A percentile compares a stretch with the other conserved stretches of the same genome.
These are phyloP conservation scores for Xerocomellus dryophilus DNA, from an alignment of 768 basidiomycete species.

Conservation along the genomic window DNA sequence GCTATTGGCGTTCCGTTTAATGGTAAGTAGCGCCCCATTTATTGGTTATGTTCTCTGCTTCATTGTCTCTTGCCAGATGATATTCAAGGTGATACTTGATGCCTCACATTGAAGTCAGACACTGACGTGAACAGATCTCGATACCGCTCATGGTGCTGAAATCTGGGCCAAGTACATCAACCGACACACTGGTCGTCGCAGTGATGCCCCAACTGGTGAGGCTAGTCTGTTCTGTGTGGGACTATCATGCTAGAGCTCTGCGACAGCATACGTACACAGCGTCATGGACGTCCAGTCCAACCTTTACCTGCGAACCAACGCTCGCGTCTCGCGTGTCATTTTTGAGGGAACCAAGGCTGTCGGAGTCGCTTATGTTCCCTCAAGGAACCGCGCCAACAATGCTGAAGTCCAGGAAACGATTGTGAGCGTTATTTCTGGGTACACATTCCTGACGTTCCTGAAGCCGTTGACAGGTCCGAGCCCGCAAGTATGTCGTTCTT, in stretches of 20 bases:
- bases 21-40: constrained; percentile 38
- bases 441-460: background rate
- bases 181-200: constrained; percentile 66
- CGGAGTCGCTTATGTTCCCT: constrained; percentile 65
- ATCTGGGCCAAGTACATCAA: constrained; percentile 80
- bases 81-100: constrained; percentile 45
- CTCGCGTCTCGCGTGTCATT: constrained; percentile 65
- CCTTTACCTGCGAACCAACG: constrained; percentile 62
- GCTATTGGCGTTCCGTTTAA: constrained; percentile 61
- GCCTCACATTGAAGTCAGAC: background rate
- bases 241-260: background rate
- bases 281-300: constrained; percentile 68
- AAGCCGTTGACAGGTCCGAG: constrained; percentile 37
- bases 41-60: background rate
- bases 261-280: constrained; percentile 61
- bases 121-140: constrained; percentile 42
- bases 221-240: background rate
- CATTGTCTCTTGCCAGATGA: constrained; percentile 43
- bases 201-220: constrained; percentile 65
- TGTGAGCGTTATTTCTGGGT: constrained; percentile 22
- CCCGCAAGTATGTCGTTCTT: constrained; percentile 64
- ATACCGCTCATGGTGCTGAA: constrained; percentile 59
- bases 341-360: constrained; percentile 73
- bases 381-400: constrained; percentile 54
- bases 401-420: constrained; percentile 58